A percentile compares a stretch with the other conserved stretches of the same genome.
Conservation (phyloP, 2,329 filamentous ascomycete genomes). For the Biscogniauxia sp. region DNA sequence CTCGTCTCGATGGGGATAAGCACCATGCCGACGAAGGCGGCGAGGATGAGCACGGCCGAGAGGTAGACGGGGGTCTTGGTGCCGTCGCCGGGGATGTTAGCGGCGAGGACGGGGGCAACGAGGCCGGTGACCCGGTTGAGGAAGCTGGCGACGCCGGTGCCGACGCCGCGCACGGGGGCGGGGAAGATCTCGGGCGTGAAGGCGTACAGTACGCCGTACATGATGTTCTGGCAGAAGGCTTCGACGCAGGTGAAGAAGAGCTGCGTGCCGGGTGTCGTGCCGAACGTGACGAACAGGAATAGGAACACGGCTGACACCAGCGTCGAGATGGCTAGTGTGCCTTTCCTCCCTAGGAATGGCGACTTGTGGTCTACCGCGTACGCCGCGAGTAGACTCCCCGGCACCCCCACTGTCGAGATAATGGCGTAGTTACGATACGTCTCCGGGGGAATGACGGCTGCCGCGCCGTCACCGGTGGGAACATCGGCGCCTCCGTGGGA, state of each 20-base stretch:
- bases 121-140: conserved; percentile 67
- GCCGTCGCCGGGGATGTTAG: conserved; percentile 56
- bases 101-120: conserved; percentile 66
- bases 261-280: conserved; percentile 54
- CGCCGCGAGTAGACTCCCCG: conserved; percentile 72
- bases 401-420: conserved; percentile 72
- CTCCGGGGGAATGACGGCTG: conserved; percentile 34
- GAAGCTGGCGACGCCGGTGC: conserved; percentile 69
- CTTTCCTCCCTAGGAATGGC: conserved; percentile 64
- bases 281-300: conserved; percentile 63
- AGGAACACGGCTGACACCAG: conserved; percentile 66
- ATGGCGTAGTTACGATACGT: conserved; percentile 83
- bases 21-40: conserved; percentile 58
- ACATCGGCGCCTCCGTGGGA: conserved; percentile 50
- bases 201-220: conserved; percentile 74
- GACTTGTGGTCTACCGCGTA: conserved; percentile 67
- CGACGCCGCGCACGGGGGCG: conserved; percentile 67
- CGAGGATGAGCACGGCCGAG: conserved; percentile 54
- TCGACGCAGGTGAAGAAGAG: conserved; percentile 66
- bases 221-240: conserved; percentile 72
- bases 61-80: conserved; percentile 57
- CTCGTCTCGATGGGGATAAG: conserved; percentile 63
- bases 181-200: conserved; percentile 78
- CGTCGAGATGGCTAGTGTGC: conserved; percentile 68
- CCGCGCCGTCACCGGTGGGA: conserved; percentile 32